These are phyloP conservation scores for Apiospora hydei DNA, from an alignment of 2,329 filamentous ascomycete species.

Conservation along the genomic window DNA sequence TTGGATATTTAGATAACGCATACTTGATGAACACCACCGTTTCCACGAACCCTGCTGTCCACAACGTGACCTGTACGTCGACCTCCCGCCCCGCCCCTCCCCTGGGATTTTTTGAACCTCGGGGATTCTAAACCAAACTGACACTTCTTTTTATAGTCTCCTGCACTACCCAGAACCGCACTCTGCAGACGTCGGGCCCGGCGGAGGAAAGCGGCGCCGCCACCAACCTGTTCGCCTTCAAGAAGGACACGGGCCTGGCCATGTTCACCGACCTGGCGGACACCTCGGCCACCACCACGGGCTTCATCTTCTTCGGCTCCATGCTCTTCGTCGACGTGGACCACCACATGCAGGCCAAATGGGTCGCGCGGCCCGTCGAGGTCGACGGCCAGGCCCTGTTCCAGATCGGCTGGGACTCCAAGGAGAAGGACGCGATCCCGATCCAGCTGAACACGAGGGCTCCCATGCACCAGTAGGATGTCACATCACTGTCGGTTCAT, in stretches of 20 bases:
- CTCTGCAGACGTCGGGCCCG: background rate
- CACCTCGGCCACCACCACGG: background rate
- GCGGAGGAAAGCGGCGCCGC: background rate
- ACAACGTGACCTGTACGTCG: slow-evolving; percentile 14
- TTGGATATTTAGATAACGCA: background rate
- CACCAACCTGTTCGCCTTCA: background rate
- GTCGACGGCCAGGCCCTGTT: background rate
- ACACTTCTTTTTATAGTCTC: background rate
- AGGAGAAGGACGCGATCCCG: background rate
- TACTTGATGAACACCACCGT: background rate
- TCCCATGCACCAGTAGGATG: background rate
- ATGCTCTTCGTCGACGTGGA: slow-evolving; percentile 1
- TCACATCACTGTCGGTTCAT: too few relatives aligned
- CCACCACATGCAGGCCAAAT: background rate
- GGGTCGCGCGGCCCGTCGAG: background rate
- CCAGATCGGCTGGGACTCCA: background rate
- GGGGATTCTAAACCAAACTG: background rate
- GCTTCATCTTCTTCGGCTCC: slow-evolving; percentile 7
- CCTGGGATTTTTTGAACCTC: too few relatives aligned
- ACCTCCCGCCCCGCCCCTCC: too few relatives aligned
- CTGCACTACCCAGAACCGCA: background rate
- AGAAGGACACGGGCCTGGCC: background rate
- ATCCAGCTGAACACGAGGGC: background rate
- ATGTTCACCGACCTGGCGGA: background rate
- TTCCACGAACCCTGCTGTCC: background rate